These are phyloP conservation scores for Vachellia pachyceras DNA, from an alignment of 306 rosid species.

Conservation along the genomic window DNA sequence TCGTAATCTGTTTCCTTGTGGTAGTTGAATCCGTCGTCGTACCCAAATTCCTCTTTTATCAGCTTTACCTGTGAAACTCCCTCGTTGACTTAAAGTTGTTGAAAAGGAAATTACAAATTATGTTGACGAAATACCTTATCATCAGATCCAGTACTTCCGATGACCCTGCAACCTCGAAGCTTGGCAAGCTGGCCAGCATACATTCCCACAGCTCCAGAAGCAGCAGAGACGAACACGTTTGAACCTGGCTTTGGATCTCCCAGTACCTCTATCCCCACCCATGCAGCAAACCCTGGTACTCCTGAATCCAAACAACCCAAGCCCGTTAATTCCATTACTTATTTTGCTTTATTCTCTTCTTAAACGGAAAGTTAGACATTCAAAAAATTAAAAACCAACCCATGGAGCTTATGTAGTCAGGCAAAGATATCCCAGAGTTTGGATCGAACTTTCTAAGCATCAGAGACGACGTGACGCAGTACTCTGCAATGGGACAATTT, in stretches of 20 bases:
- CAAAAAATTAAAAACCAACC: constrained; percentile 28
- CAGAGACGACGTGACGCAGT: constrained; percentile 39
- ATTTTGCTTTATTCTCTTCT: not conserved
- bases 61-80: constrained; percentile 55
- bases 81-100: not conserved
- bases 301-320: constrained; percentile 39
- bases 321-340: not conserved
- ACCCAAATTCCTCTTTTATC: constrained; percentile 70
- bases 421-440: constrained; percentile 48
- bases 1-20: constrained; percentile 59
- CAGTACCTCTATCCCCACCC: constrained; percentile 61
- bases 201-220: constrained; percentile 71
- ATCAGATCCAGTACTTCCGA: constrained; percentile 67
- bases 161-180: constrained; percentile 69
- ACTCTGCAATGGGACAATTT: constrained; percentile 49
- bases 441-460: constrained; percentile 45
- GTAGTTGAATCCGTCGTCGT: constrained; percentile 76
- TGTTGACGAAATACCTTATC: constrained; percentile 45
- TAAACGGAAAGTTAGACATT: not conserved
- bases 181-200: constrained; percentile 72
- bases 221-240: constrained; percentile 68
- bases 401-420: constrained; percentile 54
- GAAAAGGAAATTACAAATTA: too few relatives aligned
- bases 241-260: constrained; percentile 58
- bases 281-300: constrained; percentile 70